Percentiles rank a stretch among this genome's conserved stretches.
Evolutionary conservation across 2,329 filamentous ascomycete species (phyloP).

Genomic region (Elsinoe necatrix): DNA sequence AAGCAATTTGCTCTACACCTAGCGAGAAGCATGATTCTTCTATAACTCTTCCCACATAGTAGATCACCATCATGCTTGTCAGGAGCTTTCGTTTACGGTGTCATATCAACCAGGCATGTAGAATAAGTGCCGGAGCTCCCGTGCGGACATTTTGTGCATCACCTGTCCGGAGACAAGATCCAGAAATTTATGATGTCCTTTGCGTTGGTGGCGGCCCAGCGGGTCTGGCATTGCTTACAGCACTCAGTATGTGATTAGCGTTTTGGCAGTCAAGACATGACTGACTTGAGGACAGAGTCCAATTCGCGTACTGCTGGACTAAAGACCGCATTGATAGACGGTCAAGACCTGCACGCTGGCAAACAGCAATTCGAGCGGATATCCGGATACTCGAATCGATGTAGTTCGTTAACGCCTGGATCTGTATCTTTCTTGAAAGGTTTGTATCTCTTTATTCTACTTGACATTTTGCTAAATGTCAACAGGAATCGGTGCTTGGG

Average conservation of each 20-base stretch:
- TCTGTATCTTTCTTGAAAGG: conserved; percentile 72
- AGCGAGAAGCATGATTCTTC: no score
- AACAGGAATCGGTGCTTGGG: conserved; percentile 70
- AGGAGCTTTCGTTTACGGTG: neutral
- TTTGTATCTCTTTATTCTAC: conserved; percentile 16
- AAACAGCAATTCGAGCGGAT: conserved; percentile 58
- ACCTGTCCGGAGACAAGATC: conserved; percentile 22
- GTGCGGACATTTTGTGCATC: conserved; percentile 2
- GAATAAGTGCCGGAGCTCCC: neutral
- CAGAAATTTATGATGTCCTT: conserved; percentile 85
- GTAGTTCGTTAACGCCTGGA: conserved; percentile 84
- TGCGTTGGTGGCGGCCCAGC: conserved; percentile 85
- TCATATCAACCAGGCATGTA: neutral
- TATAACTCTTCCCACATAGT: neutral
- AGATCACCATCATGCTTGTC: neutral
- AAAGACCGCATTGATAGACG: conserved; percentile 81
- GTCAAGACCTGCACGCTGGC: conserved; percentile 68
- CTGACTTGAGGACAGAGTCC: conserved; percentile 18
- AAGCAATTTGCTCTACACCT: neutral
- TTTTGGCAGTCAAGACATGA: neutral
- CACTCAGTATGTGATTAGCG: conserved; percentile 29
- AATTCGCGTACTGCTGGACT: conserved; percentile 53
- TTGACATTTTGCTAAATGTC: neutral
- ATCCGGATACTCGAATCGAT: conserved; percentile 79
- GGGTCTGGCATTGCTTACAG: conserved; percentile 52